Evolutionary conservation across 768 basidiomycete genomes (phyloP).

Genomic region (Trametes punicea): DNA sequence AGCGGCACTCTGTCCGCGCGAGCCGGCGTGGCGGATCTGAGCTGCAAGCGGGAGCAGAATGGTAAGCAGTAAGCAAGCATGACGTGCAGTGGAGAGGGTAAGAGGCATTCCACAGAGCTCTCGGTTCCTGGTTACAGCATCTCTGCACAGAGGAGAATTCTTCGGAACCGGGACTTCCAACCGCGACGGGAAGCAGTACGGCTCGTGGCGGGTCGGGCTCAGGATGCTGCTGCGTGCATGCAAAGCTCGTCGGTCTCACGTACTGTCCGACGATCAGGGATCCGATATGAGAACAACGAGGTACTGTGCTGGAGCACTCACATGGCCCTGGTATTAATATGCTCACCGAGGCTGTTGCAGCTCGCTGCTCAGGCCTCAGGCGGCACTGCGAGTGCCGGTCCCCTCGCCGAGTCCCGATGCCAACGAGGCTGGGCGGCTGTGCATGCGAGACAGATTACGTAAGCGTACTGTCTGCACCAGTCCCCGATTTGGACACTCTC

Average conservation of each 20-base stretch:
- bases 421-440: constrained; percentile 1
- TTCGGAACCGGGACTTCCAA: constrained; percentile 5
- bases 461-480: constrained; percentile 1
- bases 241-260: neutral
- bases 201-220: neutral
- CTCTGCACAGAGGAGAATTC: neutral
- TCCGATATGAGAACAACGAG: constrained; percentile 6
- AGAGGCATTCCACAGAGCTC: neutral
- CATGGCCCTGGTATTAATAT: constrained; percentile 5
- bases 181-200: constrained; percentile 6
- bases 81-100: too few species aligned
- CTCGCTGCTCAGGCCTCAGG: neutral
- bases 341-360: neutral
- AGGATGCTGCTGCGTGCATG: neutral
- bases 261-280: neutral
- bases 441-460: constrained; percentile 7
- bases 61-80: neutral
- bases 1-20: neutral
- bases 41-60: neutral
- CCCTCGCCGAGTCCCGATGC: too few species aligned
- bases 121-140: neutral
- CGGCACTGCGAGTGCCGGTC: too few species aligned
- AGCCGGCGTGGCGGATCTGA: neutral
- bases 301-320: neutral
- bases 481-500: constrained; percentile 5